Conservation (phyloP, 306 rosid genomes). For the Cicer pinnatifidum region DNA sequence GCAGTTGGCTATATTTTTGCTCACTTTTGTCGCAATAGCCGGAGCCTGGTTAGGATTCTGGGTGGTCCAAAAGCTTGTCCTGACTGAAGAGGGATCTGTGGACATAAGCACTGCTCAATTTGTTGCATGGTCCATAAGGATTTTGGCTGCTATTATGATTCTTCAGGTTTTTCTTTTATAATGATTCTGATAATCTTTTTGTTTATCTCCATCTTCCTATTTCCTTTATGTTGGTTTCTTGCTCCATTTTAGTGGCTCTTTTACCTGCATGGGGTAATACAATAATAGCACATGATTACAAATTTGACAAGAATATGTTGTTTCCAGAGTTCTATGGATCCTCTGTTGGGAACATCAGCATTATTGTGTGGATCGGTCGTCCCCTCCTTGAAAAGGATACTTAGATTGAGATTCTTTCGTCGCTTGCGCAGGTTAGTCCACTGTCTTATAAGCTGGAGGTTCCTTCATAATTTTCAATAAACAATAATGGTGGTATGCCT, state of each 20-base stretch:
- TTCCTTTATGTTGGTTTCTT: slow-evolving; percentile 39
- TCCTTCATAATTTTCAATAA: slow-evolving; percentile 21
- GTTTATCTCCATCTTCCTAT: slow-evolving; percentile 13
- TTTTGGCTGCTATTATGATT: slow-evolving; percentile 66
- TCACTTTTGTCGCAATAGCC: slow-evolving; percentile 70
- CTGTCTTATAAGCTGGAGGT: slow-evolving; percentile 33
- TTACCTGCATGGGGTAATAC: slow-evolving; percentile 1
- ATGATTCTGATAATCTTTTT: slow-evolving; percentile 2
- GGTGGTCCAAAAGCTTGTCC: slow-evolving; percentile 78
- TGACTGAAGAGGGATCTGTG: slow-evolving; percentile 85
- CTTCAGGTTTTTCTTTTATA: slow-evolving; percentile 66
- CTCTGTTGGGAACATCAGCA: slow-evolving; percentile 66
- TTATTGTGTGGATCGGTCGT: slow-evolving; percentile 57
- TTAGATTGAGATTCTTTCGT: slow-evolving; percentile 61
- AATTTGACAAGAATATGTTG: slow-evolving; percentile 42
- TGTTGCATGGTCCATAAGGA: slow-evolving; percentile 82
- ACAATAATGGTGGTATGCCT: slow-evolving; percentile 29
- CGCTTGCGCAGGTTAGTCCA: slow-evolving; percentile 61
- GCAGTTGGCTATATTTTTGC: slow-evolving; percentile 84
- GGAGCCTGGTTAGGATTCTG: slow-evolving; percentile 99
- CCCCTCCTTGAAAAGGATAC: slow-evolving; percentile 58
- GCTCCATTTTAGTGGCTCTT: slow-evolving; percentile 9
- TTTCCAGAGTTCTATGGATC: slow-evolving; percentile 84
- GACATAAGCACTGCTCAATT: slow-evolving; percentile 72
- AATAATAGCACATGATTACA: slow-evolving; percentile 23